A percentile compares a stretch with the other conserved stretches of the same genome.
Conservation (phyloP, 352 stramenopile species). For the Peronospora belbahrii region DNA sequence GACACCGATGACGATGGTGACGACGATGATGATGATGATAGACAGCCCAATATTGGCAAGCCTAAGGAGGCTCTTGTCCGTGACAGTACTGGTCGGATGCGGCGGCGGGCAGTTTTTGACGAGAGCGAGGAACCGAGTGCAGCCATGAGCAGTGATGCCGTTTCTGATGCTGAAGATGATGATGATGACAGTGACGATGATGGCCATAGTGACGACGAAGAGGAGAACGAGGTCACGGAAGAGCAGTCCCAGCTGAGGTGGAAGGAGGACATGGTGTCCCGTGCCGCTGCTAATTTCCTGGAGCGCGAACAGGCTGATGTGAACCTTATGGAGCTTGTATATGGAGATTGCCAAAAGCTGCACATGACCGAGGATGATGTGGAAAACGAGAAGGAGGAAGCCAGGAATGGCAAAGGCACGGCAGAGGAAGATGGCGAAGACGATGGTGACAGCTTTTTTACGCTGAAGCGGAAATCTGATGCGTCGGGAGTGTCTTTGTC, state of each 20-base stretch:
- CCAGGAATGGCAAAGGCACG: slow-evolving; percentile 23
- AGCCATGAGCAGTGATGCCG: slow-evolving; percentile 5
- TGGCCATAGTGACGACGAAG: slow-evolving; percentile 37
- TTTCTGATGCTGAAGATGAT: slow-evolving; percentile 33
- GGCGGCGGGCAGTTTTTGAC: slow-evolving; percentile 74
- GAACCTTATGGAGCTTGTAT: slow-evolving; percentile 90
- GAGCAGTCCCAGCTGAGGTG: slow-evolving; percentile 71
- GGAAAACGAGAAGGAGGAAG: slow-evolving; percentile 46
- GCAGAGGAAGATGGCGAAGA: slow-evolving; percentile 35
- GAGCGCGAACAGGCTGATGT: slow-evolving; percentile 74
- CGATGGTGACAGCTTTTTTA: slow-evolving; percentile 74
- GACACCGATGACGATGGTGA: slow-evolving; percentile 37
- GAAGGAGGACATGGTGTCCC: slow-evolving; percentile 84
- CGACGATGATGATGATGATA: slow-evolving; percentile 44
- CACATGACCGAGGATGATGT: slow-evolving; percentile 74
- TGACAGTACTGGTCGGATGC: slow-evolving; percentile 62
- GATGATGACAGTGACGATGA: slow-evolving; percentile 35
- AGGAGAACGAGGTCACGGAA: slow-evolving; percentile 36
- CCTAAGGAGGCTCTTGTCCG: slow-evolving; percentile 60
- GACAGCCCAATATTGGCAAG: slow-evolving; percentile 39
- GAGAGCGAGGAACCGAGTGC: slow-evolving; percentile 32
- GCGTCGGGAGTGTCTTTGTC: slow-evolving; percentile 22
- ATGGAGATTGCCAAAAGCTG: slow-evolving; percentile 76
- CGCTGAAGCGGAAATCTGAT: slow-evolving; percentile 53
- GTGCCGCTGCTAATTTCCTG: slow-evolving; percentile 78